Conservation (phyloP, 352 stramenopile genomes). For the Phytophthora multivora region DNA sequence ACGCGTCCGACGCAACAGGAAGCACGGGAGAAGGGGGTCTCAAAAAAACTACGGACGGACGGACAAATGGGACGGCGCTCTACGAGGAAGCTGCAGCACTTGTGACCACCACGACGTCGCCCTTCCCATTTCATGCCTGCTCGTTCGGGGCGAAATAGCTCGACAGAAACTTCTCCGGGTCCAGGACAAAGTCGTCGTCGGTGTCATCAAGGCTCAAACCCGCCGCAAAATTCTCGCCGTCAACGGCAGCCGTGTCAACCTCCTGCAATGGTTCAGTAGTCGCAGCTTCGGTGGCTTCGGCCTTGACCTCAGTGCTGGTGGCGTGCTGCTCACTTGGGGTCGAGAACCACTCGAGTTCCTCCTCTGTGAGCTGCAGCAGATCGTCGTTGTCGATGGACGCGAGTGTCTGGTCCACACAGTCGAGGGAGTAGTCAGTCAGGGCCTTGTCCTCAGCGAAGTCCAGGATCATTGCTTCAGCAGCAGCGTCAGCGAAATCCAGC, state of each 20-base stretch:
- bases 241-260: slow-evolving; percentile 28
- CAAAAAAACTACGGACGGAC: slow-evolving; percentile 39
- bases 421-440: slow-evolving; percentile 64
- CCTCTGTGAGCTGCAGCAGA: slow-evolving; percentile 77
- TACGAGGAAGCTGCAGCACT: slow-evolving; percentile 51
- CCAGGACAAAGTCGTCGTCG: slow-evolving; percentile 85
- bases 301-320: slow-evolving; percentile 5
- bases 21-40: slow-evolving; percentile 16
- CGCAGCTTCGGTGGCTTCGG: slow-evolving; percentile 7
- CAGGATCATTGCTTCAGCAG: slow-evolving; percentile 63
- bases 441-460: slow-evolving; percentile 82
- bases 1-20: slow-evolving; percentile 16
- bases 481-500: slow-evolving; percentile 60
- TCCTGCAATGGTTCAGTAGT: slow-evolving; percentile 27
- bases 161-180: slow-evolving; percentile 87
- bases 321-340: slow-evolving; percentile 32
- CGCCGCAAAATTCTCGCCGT: slow-evolving; percentile 32
- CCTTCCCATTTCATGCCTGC: slow-evolving; percentile 30
- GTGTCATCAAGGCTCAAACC: slow-evolving; percentile 61
- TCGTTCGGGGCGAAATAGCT: slow-evolving; percentile 75
- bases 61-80: slow-evolving; percentile 38
- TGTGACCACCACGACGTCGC: slow-evolving; percentile 45
- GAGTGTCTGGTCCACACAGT: slow-evolving; percentile 61
- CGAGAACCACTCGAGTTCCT: slow-evolving; percentile 88
- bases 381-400: slow-evolving; percentile 83